Conservation (phyloP, 2,329 filamentous ascomycete genomes). For the Bipolaris cookei region DNA sequence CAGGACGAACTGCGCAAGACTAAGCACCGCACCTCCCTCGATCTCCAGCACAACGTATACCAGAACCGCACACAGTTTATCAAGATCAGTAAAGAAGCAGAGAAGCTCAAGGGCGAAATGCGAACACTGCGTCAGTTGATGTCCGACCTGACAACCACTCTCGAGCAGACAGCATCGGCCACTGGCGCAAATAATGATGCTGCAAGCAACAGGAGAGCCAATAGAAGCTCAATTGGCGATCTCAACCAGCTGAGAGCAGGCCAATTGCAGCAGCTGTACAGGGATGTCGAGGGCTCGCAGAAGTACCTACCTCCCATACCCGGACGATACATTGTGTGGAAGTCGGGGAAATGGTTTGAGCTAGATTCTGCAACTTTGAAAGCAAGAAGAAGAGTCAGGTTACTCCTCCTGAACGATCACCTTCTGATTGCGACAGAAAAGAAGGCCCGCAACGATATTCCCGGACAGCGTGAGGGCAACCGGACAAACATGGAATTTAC, state of each 20-base stretch:
- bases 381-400: constrained; percentile 83
- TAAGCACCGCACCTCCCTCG: constrained; percentile 77
- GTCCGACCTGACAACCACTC: constrained; percentile 74
- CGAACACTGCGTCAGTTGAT: constrained; percentile 86
- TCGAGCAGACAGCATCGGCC: constrained; percentile 56
- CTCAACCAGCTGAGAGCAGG: constrained; percentile 72
- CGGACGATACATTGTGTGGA: constrained; percentile 91
- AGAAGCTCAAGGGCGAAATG: constrained; percentile 98
- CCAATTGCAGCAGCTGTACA: constrained; percentile 83
- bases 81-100: constrained; percentile 98
- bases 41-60: constrained; percentile 93
- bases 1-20: constrained; percentile 77
- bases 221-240: constrained; percentile 86
- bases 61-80: constrained; percentile 98
- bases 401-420: constrained; percentile 94
- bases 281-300: constrained; percentile 95
- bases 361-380: constrained; percentile 98
- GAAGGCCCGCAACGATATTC: constrained; percentile 79
- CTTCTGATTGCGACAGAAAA: constrained; percentile 93
- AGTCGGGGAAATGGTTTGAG: constrained; percentile 93
- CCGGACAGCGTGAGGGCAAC: constrained; percentile 53
- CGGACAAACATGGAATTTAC: constrained; percentile 70
- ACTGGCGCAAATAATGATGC: constrained; percentile 46
- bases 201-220: constrained; percentile 61
- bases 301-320: constrained; percentile 91